Conservation (phyloP, 2,329 filamentous ascomycete genomes). For the Didymosphaeria variabile region DNA sequence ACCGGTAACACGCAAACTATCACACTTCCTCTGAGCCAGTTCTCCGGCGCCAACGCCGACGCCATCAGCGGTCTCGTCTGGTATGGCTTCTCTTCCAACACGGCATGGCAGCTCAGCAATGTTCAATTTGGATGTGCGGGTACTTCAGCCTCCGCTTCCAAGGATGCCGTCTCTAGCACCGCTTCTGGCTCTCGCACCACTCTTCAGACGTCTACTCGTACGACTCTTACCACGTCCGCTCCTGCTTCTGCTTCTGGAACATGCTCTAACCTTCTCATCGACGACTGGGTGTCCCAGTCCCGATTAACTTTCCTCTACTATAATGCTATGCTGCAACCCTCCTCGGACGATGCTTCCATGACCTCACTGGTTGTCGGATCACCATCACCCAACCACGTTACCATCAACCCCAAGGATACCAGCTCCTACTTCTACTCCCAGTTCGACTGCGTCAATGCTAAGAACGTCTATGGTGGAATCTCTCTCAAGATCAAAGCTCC, state of each 20-base stretch:
- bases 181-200: slow-evolving; percentile 26
- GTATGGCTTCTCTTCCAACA: slow-evolving; percentile 50
- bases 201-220: slow-evolving; percentile 25
- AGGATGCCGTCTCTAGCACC: slow-evolving; percentile 14
- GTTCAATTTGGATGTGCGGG: slow-evolving; percentile 56
- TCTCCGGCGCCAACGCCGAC: slow-evolving; percentile 60
- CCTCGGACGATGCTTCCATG: slow-evolving; percentile 67
- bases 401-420: slow-evolving; percentile 59
- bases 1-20: slow-evolving; percentile 62
- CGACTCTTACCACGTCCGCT: slow-evolving; percentile 23
- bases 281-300: slow-evolving; percentile 70
- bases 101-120: slow-evolving; percentile 60
- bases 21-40: slow-evolving; percentile 61
- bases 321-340: slow-evolving; percentile 65
- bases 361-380: slow-evolving; percentile 63
- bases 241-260: slow-evolving; percentile 30
- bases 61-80: slow-evolving; percentile 59
- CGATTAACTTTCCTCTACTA: slow-evolving; percentile 69
- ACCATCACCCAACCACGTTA: slow-evolving; percentile 57
- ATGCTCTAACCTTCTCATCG: slow-evolving; percentile 60
- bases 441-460: slow-evolving; percentile 63
- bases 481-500: slow-evolving; percentile 65
- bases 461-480: slow-evolving; percentile 63
- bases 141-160: slow-evolving; percentile 10
- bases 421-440: slow-evolving; percentile 68